Evolutionary conservation across 345 rosid species (phyloP).

Genomic region (Hibiscus syriacus): DNA sequence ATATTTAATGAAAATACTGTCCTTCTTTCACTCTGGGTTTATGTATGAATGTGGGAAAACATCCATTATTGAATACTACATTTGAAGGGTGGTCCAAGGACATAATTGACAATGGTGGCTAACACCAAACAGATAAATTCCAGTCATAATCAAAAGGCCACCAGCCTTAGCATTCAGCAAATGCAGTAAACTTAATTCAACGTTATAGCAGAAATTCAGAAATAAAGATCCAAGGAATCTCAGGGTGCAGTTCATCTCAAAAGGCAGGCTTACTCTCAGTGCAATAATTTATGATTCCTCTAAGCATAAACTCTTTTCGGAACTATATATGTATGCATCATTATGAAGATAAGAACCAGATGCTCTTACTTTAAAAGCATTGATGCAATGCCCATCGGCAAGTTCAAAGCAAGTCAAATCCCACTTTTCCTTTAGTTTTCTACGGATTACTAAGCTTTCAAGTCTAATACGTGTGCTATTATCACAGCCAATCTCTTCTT

Average conservation of each 20-base stretch:
- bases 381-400: conserved; percentile 23
- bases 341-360: too few species aligned
- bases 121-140: background rate
- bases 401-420: conserved; percentile 27
- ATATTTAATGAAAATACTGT: background rate
- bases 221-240: conserved; percentile 26
- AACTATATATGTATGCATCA: background rate
- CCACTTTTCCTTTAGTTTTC: conserved; percentile 6
- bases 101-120: too few species aligned
- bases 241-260: conserved; percentile 20
- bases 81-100: conserved; percentile 22
- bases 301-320: conserved; percentile 28
- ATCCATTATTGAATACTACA: conserved; percentile 11
- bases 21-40: background rate
- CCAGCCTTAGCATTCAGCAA: conserved; percentile 14
- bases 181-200: conserved; percentile 1
- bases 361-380: conserved; percentile 20
- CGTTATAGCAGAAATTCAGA: conserved; percentile 2
- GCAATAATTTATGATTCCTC: conserved; percentile 38
- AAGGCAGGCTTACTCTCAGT: conserved; percentile 13
- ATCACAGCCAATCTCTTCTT: too few species aligned
- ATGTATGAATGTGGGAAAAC: conserved; percentile 1
- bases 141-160: conserved; percentile 21
- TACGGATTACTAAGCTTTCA: background rate
- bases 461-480: background rate